Evolutionary conservation across 2,329 filamentous ascomycete species (phyloP).

Genomic region (Huntiella omanensis): DNA sequence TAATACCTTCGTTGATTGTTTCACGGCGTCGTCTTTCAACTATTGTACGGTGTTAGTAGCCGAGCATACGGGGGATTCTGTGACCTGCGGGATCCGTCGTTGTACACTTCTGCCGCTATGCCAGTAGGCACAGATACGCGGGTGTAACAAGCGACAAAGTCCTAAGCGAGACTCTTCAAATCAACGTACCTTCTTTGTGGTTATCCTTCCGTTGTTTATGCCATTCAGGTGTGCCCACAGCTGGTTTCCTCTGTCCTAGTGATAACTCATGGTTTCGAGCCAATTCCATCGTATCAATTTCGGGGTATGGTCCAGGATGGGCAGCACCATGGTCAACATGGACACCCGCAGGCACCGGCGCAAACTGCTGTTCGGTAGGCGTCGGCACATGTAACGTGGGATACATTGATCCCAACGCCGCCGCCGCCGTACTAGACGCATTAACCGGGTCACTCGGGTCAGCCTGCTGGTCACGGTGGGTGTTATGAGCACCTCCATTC

Average conservation of each 20-base stretch:
- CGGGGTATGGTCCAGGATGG: neutral
- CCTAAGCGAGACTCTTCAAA: neutral
- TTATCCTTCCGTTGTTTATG: slow-evolving; percentile 95
- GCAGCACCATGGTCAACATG: neutral
- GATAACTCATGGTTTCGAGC: slow-evolving; percentile 6
- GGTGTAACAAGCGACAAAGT: neutral
- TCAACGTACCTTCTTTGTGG: slow-evolving; percentile 76
- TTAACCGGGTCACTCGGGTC: slow-evolving; percentile 31
- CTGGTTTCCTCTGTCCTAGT: slow-evolving; percentile 42
- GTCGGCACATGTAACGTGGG: slow-evolving; percentile 39
- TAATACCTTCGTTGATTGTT: slow-evolving; percentile 97
- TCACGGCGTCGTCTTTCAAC: slow-evolving; percentile 92
- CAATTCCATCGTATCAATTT: slow-evolving; percentile 3
- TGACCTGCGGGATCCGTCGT: too few species aligned
- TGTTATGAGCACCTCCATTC: neutral
- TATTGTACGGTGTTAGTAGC: slow-evolving; percentile 22
- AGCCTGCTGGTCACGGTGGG: slow-evolving; percentile 11
- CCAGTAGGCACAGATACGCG: too few species aligned
- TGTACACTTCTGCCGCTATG: too few species aligned
- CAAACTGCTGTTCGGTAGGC: slow-evolving; percentile 39
- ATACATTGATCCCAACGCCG: slow-evolving; percentile 38
- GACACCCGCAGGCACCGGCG: slow-evolving; percentile 13
- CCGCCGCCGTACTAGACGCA: slow-evolving; percentile 40
- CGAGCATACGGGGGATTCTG: neutral
- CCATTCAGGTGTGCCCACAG: slow-evolving; percentile 94